These are phyloP conservation scores for Trichocomaceae sp. DNA, from an alignment of 2,329 filamentous ascomycete species.

Conservation along the genomic window DNA sequence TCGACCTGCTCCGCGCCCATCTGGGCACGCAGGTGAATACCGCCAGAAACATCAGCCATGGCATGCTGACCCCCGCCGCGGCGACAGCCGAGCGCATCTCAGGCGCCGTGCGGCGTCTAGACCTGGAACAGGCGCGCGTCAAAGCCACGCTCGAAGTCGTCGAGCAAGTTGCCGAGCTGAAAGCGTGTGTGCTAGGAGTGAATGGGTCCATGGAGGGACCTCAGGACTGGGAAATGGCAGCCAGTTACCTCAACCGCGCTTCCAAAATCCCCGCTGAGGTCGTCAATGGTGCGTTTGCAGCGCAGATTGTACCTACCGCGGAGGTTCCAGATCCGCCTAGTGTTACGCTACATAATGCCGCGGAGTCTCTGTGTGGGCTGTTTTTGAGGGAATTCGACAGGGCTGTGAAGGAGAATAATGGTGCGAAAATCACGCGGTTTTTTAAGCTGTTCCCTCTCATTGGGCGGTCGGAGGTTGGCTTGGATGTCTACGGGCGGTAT, in stretches of 20 bases:
- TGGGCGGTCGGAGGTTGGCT: conserved; percentile 74
- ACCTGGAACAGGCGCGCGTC: conserved; percentile 85
- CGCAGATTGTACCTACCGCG: conserved; percentile 86
- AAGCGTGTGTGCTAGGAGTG: conserved; percentile 90
- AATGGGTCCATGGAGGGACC: conserved; percentile 94
- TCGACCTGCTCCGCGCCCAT: conserved; percentile 83
- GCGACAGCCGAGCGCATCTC: conserved; percentile 80
- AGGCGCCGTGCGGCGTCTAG: conserved; percentile 75
- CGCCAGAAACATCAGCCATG: conserved; percentile 75
- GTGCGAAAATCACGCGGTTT: conserved; percentile 83
- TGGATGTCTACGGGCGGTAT: conserved; percentile 93
- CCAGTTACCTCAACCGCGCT: conserved; percentile 78
- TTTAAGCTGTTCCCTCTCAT: conserved; percentile 98
- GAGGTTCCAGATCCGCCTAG: conserved; percentile 90
- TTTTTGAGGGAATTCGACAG: conserved; percentile 95
- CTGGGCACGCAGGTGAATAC: conserved; percentile 81
- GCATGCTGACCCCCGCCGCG: conserved; percentile 81
- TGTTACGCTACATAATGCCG: conserved; percentile 77
- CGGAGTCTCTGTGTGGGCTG: conserved; percentile 80
- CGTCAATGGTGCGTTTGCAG: conserved; percentile 75
- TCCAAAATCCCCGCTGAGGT: conserved; percentile 74
- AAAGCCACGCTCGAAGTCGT: conserved; percentile 86
- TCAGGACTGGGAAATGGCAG: conserved; percentile 97
- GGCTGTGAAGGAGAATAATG: conserved; percentile 79
- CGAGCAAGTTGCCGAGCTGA: conserved; percentile 93